Evolutionary conservation across 2,329 filamentous ascomycete species (phyloP).

Genomic region (Colletotrichum sp.): DNA sequence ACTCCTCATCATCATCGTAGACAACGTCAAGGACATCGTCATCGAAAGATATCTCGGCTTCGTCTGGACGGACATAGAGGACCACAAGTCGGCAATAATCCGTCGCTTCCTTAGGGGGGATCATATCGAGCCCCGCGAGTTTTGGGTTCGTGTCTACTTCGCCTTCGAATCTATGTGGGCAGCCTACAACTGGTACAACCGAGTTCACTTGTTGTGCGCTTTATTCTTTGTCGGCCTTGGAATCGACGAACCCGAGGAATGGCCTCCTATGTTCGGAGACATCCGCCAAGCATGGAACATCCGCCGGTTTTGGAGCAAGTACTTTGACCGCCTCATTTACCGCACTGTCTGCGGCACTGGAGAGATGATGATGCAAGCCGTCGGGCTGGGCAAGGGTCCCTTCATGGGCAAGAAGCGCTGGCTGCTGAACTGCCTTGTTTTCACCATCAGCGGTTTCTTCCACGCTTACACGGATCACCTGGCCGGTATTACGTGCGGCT

Average conservation of each 20-base stretch:
- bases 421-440: conserved; percentile 19
- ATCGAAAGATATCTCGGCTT: neutral
- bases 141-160: neutral
- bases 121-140: neutral
- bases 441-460: conserved; percentile 10
- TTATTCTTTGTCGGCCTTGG: conserved; percentile 7
- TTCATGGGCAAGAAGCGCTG: conserved; percentile 9
- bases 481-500: neutral
- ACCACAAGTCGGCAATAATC: neutral
- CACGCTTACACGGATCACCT: conserved; percentile 3
- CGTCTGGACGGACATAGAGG: neutral
- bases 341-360: conserved; percentile 1
- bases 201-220: neutral
- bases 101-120: neutral
- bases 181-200: conserved; percentile 16
- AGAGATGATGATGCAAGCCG: neutral
- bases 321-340: conserved; percentile 23
- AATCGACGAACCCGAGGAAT: conserved; percentile 22
- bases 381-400: neutral
- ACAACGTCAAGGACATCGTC: neutral
- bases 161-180: conserved; percentile 6
- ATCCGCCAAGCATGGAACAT: conserved; percentile 21
- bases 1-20: neutral
- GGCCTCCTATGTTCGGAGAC: conserved; percentile 24
- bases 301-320: conserved; percentile 24